These are phyloP conservation scores for Botrytis tulipae DNA, from an alignment of 2,329 filamentous ascomycete genomes.

Conservation along the genomic window DNA sequence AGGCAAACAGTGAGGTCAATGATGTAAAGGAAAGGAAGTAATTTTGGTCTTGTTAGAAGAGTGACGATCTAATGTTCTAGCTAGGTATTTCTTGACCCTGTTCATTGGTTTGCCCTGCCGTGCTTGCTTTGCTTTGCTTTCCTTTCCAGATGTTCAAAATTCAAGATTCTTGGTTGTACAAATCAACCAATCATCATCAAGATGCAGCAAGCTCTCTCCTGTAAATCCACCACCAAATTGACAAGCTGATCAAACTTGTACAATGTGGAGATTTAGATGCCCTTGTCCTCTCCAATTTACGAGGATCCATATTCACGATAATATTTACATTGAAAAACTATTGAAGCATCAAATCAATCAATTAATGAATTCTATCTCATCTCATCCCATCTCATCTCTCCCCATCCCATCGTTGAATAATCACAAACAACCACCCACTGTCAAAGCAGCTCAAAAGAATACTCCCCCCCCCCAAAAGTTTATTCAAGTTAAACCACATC, in stretches of 20 bases:
- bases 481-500: too few species aligned
- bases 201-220: not conserved
- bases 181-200: slow-evolving; percentile 4
- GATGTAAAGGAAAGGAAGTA: slow-evolving; percentile 16
- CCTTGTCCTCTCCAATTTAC: not conserved
- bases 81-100: not conserved
- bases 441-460: not conserved
- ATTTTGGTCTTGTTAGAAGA: not conserved
- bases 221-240: not conserved
- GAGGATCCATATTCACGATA: not conserved
- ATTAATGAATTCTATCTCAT: not conserved
- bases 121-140: not conserved
- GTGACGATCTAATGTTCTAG: slow-evolving; percentile 10
- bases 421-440: not conserved
- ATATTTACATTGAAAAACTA: not conserved
- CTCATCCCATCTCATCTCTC: too few species aligned
- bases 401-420: too few species aligned
- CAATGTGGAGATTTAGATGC: not conserved
- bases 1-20: slow-evolving; percentile 10
- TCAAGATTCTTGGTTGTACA: not conserved
- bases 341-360: not conserved
- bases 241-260: not conserved
- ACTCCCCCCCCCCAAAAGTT: not conserved
- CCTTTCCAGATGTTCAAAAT: slow-evolving; percentile 5
- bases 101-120: not conserved